Conservation (phyloP, 2,329 filamentous ascomycete genomes). For the Cladorrhinum sp. region DNA sequence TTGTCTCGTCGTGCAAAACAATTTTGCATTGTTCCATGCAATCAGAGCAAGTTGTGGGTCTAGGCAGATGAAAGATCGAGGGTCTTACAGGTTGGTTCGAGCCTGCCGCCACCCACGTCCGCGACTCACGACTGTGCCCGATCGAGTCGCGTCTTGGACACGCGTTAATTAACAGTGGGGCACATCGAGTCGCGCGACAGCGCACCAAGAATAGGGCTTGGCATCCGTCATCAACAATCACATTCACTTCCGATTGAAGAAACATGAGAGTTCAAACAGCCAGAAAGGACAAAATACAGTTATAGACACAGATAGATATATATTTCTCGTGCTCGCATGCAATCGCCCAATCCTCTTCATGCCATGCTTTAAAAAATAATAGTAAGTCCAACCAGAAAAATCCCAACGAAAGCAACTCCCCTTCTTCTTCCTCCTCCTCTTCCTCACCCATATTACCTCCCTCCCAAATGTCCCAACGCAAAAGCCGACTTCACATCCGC, state of each 20-base stretch:
- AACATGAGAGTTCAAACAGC: neutral
- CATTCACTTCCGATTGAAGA: too few relatives aligned
- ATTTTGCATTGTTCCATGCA: neutral
- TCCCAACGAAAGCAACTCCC: neutral
- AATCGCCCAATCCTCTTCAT: neutral
- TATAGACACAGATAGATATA: neutral
- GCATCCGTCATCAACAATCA: neutral
- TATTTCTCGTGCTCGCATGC: neutral
- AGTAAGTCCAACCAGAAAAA: neutral
- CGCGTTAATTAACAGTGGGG: neutral
- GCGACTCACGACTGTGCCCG: neutral
- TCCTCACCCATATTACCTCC: neutral
- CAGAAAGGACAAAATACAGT: neutral
- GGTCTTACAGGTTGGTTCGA: neutral
- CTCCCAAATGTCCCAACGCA: constrained; percentile 12
- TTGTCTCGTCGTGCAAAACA: neutral
- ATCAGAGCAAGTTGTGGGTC: neutral
- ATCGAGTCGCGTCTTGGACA: neutral
- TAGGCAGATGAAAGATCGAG: neutral
- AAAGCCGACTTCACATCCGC: constrained; percentile 62
- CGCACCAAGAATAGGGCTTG: neutral
- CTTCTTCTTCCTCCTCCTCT: neutral
- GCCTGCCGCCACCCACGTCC: neutral
- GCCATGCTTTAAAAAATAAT: neutral
- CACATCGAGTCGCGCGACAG: neutral